Evolutionary conservation across 164 flowering plant species (phyloP).

Genomic region (Macadamia integrifolia): DNA sequence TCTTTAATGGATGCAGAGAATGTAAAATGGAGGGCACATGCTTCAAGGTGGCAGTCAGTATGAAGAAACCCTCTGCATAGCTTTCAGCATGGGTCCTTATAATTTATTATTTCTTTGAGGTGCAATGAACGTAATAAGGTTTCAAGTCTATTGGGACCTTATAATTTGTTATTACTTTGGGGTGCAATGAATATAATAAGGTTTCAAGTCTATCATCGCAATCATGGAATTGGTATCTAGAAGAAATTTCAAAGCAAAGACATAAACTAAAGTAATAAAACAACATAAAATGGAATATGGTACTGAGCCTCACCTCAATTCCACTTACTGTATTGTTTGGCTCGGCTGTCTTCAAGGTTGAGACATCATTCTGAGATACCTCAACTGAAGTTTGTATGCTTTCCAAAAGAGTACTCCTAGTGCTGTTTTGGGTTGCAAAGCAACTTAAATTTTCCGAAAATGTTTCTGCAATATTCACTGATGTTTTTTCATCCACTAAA

Average conservation of each 20-base stretch:
- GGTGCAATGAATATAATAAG: too few species aligned
- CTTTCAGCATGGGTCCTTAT: too few species aligned
- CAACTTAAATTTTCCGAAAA: conserved; percentile 11
- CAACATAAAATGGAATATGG: not conserved
- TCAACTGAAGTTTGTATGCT: conserved; percentile 6
- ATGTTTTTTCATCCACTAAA: conserved; percentile 8
- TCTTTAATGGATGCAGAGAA: too few species aligned
- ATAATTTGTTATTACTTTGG: too few species aligned
- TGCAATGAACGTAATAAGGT: too few species aligned
- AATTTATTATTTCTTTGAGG: too few species aligned
- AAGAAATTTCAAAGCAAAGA: not conserved
- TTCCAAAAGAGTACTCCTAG: conserved; percentile 4
- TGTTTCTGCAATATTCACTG: conserved; percentile 9
- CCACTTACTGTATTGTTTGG: conserved; percentile 11
- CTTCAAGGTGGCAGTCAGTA: too few species aligned
- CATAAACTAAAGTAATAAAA: not conserved
- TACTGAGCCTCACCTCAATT: conserved; percentile 22
- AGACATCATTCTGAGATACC: conserved; percentile 10
- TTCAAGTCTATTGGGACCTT: not conserved
- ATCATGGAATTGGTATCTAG: not conserved
- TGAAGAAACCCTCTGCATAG: too few species aligned
- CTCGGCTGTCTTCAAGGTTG: conserved; percentile 10
- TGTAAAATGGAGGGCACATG: too few species aligned
- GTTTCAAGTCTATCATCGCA: not conserved
- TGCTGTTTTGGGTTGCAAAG: conserved; percentile 2